Conservation (phyloP, 139 green algal genomes). For the Chlorella sp. region DNA sequence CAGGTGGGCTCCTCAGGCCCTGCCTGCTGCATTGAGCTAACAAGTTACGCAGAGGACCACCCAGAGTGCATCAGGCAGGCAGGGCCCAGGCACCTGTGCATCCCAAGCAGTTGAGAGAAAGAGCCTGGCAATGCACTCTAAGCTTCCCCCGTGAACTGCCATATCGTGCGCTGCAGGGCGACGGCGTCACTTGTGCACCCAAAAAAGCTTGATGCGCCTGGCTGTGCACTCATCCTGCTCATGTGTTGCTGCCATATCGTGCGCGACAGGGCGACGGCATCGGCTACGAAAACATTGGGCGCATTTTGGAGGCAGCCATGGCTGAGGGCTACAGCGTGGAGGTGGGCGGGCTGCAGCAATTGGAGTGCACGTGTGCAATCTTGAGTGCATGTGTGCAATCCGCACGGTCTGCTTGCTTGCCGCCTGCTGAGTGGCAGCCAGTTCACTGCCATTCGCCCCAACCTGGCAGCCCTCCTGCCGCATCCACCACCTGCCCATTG, state of each 20-base stretch:
- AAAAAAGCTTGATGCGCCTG: slow-evolving; percentile 36
- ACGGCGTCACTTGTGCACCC: slow-evolving; percentile 73
- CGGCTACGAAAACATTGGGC: slow-evolving; percentile 59
- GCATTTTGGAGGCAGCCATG: slow-evolving; percentile 72
- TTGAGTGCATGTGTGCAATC: not conserved
- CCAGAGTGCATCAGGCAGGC: too few relatives aligned
- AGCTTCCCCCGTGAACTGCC: too few relatives aligned
- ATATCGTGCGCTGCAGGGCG: too few relatives aligned
- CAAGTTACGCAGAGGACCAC: too few relatives aligned
- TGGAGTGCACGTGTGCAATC: not conserved
- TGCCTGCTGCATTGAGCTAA: too few relatives aligned
- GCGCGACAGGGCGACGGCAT: slow-evolving; percentile 86
- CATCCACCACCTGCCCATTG: too few relatives aligned
- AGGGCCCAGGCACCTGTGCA: not conserved
- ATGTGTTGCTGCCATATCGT: too few relatives aligned
- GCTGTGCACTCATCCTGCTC: not conserved
- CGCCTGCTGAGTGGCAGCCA: not conserved
- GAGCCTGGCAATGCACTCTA: too few relatives aligned
- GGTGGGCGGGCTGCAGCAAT: not conserved
- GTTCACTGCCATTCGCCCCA: too few relatives aligned
- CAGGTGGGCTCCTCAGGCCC: slow-evolving; percentile 46
- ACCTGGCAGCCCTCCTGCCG: not conserved
- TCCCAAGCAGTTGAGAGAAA: too few relatives aligned
- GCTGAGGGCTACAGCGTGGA: slow-evolving; percentile 76
- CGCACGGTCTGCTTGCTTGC: not conserved